A percentile compares a stretch with the other conserved stretches of the same genome.
Conservation (phyloP, 768 basidiomycete genomes). For the Mrakia gelida region DNA sequence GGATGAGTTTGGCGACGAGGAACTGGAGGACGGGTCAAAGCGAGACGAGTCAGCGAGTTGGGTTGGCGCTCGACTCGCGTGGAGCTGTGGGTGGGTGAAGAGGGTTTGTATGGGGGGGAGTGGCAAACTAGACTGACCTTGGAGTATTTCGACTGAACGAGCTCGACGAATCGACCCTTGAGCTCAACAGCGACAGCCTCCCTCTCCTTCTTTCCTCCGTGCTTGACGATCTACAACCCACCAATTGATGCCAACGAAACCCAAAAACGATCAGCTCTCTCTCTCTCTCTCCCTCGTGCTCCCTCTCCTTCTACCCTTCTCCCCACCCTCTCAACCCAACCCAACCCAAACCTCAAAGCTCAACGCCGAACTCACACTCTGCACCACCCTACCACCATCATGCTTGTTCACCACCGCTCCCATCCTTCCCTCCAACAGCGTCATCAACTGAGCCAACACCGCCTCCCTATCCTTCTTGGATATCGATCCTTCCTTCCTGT, state of each 20-base stretch:
- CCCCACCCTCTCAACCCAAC: too few species aligned
- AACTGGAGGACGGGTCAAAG: conserved; percentile 51
- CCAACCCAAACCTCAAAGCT: not conserved
- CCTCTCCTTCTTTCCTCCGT: conserved; percentile 67
- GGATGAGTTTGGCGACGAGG: conserved; percentile 72
- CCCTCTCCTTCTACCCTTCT: not conserved
- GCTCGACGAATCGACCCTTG: conserved; percentile 68
- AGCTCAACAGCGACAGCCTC: conserved; percentile 78
- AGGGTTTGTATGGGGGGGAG: too few species aligned
- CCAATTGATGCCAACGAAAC: conserved; percentile 18
- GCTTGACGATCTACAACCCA: conserved; percentile 60
- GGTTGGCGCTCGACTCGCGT: not conserved
- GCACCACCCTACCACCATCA: conserved; percentile 64
- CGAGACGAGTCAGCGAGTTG: not conserved
- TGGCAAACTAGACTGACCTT: too few species aligned
- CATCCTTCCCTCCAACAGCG: conserved; percentile 70
- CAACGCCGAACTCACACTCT: conserved; percentile 51
- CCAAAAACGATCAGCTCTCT: not conserved
- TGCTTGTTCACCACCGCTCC: conserved; percentile 86
- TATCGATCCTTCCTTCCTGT: conserved; percentile 59
- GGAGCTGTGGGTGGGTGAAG: not conserved
- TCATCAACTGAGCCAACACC: conserved; percentile 69
- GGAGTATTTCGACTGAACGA: conserved; percentile 84
- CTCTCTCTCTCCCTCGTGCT: not conserved
- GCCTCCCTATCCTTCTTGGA: conserved; percentile 65